These are phyloP conservation scores for Salix caprea DNA, from an alignment of 345 rosid species.

Conservation along the genomic window DNA sequence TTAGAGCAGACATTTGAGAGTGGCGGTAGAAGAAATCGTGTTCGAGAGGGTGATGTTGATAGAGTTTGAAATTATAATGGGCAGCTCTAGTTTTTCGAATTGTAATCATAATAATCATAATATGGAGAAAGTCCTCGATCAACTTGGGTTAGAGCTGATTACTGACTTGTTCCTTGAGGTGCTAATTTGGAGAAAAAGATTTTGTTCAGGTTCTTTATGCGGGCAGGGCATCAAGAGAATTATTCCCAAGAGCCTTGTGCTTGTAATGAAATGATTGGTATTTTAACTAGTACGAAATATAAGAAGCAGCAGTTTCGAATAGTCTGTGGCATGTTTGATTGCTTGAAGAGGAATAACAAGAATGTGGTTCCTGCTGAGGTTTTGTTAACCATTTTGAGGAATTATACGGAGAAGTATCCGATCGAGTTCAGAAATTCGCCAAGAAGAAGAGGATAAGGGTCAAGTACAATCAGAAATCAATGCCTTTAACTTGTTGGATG, in stretches of 20 bases:
- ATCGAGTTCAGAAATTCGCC: constrained; percentile 80
- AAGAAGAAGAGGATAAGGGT: constrained; percentile 81
- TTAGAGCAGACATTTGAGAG: constrained; percentile 9
- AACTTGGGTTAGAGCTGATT: constrained; percentile 44
- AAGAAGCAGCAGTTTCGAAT: constrained; percentile 74
- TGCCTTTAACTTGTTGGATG: constrained; percentile 79
- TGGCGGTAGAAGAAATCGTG: constrained; percentile 4
- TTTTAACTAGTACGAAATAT: constrained; percentile 74
- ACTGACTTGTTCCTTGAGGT: constrained; percentile 56
- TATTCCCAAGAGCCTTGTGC: constrained; percentile 61
- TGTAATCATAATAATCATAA: constrained; percentile 37
- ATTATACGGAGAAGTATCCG: constrained; percentile 66
- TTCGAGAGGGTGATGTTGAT: constrained; percentile 39
- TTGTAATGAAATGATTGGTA: constrained; percentile 76
- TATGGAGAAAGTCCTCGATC: constrained; percentile 61
- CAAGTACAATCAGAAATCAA: constrained; percentile 83
- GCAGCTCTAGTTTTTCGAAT: not conserved
- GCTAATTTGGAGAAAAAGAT: constrained; percentile 66
- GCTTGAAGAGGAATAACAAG: constrained; percentile 65
- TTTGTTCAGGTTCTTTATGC: constrained; percentile 72
- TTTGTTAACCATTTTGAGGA: constrained; percentile 51
- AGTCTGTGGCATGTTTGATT: constrained; percentile 75
- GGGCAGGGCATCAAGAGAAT: constrained; percentile 62
- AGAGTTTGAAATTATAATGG: constrained; percentile 42
- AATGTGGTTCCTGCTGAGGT: constrained; percentile 51